A percentile compares a stretch with the other conserved stretches of the same genome.
phyloP scores from a whole-genome alignment of 1,139 yeast species.

The Lodderomyces pseudojiufengensis region DNA sequence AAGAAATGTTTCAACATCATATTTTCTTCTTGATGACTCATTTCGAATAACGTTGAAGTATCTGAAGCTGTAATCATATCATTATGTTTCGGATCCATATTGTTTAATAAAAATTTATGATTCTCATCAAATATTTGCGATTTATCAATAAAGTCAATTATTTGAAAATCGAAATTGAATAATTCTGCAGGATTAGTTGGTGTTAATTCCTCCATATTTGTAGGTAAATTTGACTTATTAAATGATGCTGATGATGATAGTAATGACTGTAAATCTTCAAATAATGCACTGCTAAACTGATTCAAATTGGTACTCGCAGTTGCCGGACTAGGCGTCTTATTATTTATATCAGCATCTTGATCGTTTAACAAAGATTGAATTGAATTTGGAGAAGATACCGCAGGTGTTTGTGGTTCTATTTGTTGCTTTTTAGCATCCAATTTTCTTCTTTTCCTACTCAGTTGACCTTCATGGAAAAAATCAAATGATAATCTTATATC shows the following conservation, averaged over 20 bases:
- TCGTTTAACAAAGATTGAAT: background rate
- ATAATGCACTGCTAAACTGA: constrained; percentile 14
- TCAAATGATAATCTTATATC: constrained; percentile 44
- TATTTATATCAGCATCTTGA: background rate
- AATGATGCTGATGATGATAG: constrained; percentile 13
- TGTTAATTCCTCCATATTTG: background rate
- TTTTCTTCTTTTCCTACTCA: constrained; percentile 9
- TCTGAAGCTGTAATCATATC: constrained; percentile 4
- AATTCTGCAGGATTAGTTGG: background rate
- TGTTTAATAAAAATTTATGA: constrained; percentile 7
- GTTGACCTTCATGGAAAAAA: constrained; percentile 33
- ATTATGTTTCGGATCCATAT: constrained; percentile 2
- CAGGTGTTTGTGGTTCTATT: background rate
- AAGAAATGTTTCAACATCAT: constrained; percentile 52
- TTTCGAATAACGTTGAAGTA: constrained; percentile 7
- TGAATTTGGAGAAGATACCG: background rate
- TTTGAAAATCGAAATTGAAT: constrained; percentile 13
- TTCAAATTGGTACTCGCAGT: constrained; percentile 6
- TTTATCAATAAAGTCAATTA: constrained; percentile 15
- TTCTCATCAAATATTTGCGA: constrained; percentile 9
- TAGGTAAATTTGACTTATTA: background rate
- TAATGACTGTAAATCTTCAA: constrained; percentile 21
- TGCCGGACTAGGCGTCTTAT: background rate
- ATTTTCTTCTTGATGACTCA: constrained; percentile 39
- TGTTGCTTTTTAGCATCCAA: background rate